These are phyloP conservation scores for Trichoderma sp. DNA, from an alignment of 2,329 filamentous ascomycete genomes.

Conservation along the genomic window DNA sequence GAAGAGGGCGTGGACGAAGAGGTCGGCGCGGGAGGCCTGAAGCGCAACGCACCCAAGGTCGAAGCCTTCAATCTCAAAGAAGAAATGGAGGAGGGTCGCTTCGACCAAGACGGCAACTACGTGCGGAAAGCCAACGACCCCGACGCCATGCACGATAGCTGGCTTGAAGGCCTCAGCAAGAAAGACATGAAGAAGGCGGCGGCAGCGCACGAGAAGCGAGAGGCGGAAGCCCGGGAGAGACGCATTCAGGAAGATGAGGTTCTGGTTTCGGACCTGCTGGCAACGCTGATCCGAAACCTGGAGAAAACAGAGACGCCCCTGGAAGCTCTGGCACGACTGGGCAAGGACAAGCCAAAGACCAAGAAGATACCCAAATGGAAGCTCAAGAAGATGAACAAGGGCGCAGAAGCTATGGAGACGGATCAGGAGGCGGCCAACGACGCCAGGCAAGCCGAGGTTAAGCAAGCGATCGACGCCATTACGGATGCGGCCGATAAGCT, in stretches of 20 bases:
- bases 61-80: slow-evolving; percentile 93
- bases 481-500: slow-evolving; percentile 89
- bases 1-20: slow-evolving; percentile 84
- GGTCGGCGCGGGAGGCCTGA: slow-evolving; percentile 85
- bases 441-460: slow-evolving; percentile 68
- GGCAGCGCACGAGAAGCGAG: slow-evolving; percentile 82
- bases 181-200: slow-evolving; percentile 89
- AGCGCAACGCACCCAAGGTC: slow-evolving; percentile 88
- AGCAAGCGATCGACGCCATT: slow-evolving; percentile 74
- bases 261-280: slow-evolving; percentile 72
- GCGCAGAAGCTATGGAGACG: slow-evolving; percentile 67
- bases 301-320: slow-evolving; percentile 83
- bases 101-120: slow-evolving; percentile 89
- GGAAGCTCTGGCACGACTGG: slow-evolving; percentile 82
- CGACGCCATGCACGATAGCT: slow-evolving; percentile 86
- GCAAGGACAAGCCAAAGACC: slow-evolving; percentile 65
- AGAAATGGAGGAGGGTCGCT: slow-evolving; percentile 90
- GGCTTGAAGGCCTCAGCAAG: slow-evolving; percentile 90
- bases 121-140: slow-evolving; percentile 86
- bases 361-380: slow-evolving; percentile 66
- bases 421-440: slow-evolving; percentile 60
- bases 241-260: slow-evolving; percentile 74
- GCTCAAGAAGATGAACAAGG: slow-evolving; percentile 66
- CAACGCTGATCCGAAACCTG: slow-evolving; percentile 69
- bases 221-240: slow-evolving; percentile 72